Base-by-base conservation (phyloP, 139 green algal genomes). In the Chlorella vulgaris region DNA sequence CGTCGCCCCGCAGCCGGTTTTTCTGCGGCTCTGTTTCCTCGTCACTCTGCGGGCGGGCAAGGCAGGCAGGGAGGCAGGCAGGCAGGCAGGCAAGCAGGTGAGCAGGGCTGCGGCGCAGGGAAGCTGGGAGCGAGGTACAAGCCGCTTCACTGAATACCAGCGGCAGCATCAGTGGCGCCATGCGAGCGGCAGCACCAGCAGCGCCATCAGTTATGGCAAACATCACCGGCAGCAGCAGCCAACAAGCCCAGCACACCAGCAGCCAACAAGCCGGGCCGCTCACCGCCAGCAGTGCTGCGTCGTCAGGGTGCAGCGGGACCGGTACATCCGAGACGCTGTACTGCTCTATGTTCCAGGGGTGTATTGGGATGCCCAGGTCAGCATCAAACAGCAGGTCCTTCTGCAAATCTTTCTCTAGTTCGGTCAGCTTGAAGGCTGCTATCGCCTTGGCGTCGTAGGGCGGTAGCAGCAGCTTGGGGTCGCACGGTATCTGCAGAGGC, bases 401-500 rank as follows among this genome's bases (percentile, higher is more conserved):
- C 47, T 86, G 83, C 55, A 89, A 74, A 51, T 91, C 81, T 31
- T 84, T 83, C 67, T 94, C 91, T 36, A 94, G 43, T 4, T 78
- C 76, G n/a, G 91, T 94, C 2, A 95, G 74, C 3, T 68, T 58
- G 68, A 94, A 95, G 24, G 68, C 70, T 0, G 86, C 85, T 0
- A 95, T 78, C 51, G 87, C 43, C 36, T 91, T 53, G 0, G 85
- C 66, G 55, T 90, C 50, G 7, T 88, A 80, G 4, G 86, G 83
- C 0, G 81, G 74, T 40, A 95, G 79, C 29, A 95, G 83, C 84
- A 95, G 85, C 78, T 93, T 94, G 68, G 92, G 92, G 70, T 94
- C 92, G 24, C 86, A 89, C 4, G 92, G 91, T 68, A 94, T 89
- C 87, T 93, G 86, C 1, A 10, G 40, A 29, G 4, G 40, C 22